These are phyloP conservation scores for Nicotiana otophora DNA, from an alignment of 257 asterid genomes.

Conservation along the genomic window DNA sequence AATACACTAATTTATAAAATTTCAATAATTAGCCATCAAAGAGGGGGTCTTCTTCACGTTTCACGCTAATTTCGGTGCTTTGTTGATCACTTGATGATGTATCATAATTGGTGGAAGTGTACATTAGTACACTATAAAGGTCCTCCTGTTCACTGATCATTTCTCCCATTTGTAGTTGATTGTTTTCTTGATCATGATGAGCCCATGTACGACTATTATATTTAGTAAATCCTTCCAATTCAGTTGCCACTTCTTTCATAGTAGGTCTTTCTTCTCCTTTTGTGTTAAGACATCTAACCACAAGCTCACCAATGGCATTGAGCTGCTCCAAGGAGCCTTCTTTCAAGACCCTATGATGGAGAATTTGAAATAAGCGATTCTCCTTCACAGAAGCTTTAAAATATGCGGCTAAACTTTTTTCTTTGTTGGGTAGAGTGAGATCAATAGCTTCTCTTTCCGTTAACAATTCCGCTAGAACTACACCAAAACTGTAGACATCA, in stretches of 20 bases:
- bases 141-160: neutral
- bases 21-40: neutral
- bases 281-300: neutral
- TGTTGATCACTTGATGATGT: neutral
- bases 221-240: conserved; percentile 1
- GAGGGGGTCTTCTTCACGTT: neutral
- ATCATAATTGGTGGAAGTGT: neutral
- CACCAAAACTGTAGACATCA: neutral
- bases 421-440: neutral
- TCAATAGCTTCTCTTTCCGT: neutral
- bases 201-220: neutral
- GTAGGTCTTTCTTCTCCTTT: conserved; percentile 3
- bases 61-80: neutral
- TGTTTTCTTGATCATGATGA: neutral
- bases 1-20: neutral
- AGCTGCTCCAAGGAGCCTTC: neutral
- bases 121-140: neutral
- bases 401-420: neutral
- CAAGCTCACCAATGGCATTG: neutral
- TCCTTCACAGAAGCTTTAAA: neutral
- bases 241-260: neutral
- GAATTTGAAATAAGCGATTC: neutral
- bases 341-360: neutral
- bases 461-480: neutral
- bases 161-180: neutral